A percentile compares a stretch with the other conserved stretches of the same genome.
These are phyloP conservation scores for Zygosaccharomyces pseudobailii DNA, from an alignment of 1,139 yeast genomes.

Conservation along the genomic window DNA sequence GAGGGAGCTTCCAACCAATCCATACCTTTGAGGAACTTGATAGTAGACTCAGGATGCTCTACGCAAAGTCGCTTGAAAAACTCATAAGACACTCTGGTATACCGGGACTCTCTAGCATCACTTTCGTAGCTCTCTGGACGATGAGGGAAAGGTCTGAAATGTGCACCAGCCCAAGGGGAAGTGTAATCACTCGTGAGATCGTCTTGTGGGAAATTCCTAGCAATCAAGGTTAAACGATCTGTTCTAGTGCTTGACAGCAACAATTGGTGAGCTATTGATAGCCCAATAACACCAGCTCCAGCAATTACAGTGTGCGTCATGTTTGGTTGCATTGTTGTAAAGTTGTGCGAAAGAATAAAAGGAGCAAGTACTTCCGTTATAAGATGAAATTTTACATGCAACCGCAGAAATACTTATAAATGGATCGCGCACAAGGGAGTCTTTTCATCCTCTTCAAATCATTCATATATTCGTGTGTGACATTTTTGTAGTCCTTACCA, in stretches of 20 bases:
- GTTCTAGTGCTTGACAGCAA: conserved; percentile 11
- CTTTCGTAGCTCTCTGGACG: conserved; percentile 34
- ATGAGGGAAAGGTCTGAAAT: conserved; percentile 63
- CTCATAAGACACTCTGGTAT: conserved; percentile 46
- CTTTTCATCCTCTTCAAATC: background rate
- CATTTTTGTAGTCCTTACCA: too few species aligned
- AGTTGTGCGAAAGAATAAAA: background rate
- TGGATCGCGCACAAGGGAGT: background rate
- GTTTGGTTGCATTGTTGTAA: background rate
- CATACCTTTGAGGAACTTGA: conserved; percentile 49
- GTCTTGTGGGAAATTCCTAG: conserved; percentile 48
- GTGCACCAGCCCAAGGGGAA: conserved; percentile 80
- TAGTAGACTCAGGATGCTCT: conserved; percentile 49
- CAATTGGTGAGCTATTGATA: conserved; percentile 45
- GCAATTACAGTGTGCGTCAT: conserved; percentile 24
- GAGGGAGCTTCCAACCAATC: conserved; percentile 50
- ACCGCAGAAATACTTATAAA: background rate
- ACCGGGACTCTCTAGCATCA: conserved; percentile 45
- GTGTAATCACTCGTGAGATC: conserved; percentile 50
- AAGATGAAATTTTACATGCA: background rate
- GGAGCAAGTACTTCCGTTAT: background rate
- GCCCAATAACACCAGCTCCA: conserved; percentile 66
- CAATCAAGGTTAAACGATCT: conserved; percentile 41
- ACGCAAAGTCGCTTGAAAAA: conserved; percentile 43
- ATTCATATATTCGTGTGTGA: too few species aligned